phyloP scores from a whole-genome alignment of 2,329 filamentous ascomycete species.

The Aciculosporium take region DNA sequence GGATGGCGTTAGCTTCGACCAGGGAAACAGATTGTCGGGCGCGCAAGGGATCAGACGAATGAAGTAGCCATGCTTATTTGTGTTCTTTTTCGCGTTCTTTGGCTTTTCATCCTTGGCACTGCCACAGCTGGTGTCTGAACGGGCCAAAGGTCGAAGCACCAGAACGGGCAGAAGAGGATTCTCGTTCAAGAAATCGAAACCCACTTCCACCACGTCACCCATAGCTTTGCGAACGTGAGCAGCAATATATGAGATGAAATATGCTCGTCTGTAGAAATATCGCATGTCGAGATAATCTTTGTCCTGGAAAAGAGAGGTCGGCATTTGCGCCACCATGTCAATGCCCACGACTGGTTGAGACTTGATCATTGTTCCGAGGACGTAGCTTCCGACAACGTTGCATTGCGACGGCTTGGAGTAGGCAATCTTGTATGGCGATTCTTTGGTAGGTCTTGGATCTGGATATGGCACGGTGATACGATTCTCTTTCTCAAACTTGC shows the following conservation, averaged over 20 bases:
- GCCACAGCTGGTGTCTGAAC: conserved; percentile 8
- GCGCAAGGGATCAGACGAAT: conserved; percentile 69
- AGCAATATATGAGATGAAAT: conserved; percentile 74
- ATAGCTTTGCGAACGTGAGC: conserved; percentile 49
- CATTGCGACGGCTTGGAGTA: conserved; percentile 63
- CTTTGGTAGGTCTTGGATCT: conserved; percentile 58
- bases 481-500: conserved; percentile 51
- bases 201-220: conserved; percentile 37
- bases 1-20: conserved; percentile 53
- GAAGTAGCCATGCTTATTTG: conserved; percentile 26
- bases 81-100: conserved; percentile 13
- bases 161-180: conserved; percentile 64
- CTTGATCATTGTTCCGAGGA: conserved; percentile 58
- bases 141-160: conserved; percentile 23
- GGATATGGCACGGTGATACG: conserved; percentile 72
- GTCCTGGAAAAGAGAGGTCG: conserved; percentile 64
- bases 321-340: conserved; percentile 83
- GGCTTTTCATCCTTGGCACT: conserved; percentile 7
- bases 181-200: conserved; percentile 54
- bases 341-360: conserved; percentile 44
- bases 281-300: conserved; percentile 90
- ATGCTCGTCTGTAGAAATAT: conserved; percentile 90
- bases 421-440: conserved; percentile 68
- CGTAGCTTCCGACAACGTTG: conserved; percentile 83
- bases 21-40: conserved; percentile 53